These are phyloP conservation scores for Oldenlandia corymbosa DNA, from an alignment of 257 asterid species.

Conservation along the genomic window DNA sequence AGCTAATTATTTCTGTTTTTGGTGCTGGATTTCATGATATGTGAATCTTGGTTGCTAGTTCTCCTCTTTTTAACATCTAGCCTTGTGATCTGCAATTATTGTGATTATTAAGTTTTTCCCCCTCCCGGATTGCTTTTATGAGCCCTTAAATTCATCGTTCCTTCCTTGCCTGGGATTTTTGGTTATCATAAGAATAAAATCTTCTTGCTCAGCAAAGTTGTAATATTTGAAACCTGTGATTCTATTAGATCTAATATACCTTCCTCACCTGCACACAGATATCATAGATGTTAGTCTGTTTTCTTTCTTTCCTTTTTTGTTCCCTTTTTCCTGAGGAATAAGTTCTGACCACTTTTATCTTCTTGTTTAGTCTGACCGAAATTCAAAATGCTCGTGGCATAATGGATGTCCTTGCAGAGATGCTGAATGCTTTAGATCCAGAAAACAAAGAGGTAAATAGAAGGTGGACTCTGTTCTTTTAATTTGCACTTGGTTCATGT, in stretches of 20 bases:
- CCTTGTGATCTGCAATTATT: not conserved
- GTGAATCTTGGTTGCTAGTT: not conserved
- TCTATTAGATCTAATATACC: not conserved
- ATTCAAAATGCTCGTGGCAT: conserved; percentile 97
- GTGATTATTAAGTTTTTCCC: not conserved
- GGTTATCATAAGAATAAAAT: not conserved
- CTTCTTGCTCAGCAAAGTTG: not conserved
- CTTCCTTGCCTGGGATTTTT: not conserved
- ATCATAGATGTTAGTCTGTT: not conserved
- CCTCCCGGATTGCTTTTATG: not conserved
- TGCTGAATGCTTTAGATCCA: conserved; percentile 94
- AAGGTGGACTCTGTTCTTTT: not conserved
- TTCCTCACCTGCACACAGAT: not conserved
- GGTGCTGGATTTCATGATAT: not conserved
- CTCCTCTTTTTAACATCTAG: not conserved
- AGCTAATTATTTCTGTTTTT: not conserved
- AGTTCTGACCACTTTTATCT: conserved; percentile 7
- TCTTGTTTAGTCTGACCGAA: conserved; percentile 66
- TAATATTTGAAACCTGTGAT: not conserved
- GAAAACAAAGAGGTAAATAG: conserved; percentile 74
- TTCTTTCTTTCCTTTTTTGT: not conserved
- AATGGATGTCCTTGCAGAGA: conserved; percentile 97
- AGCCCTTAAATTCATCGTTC: not conserved
- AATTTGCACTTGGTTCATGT: not conserved
- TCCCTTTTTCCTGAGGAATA: no score